Percentiles rank a stretch among this genome's conserved stretches.
These are phyloP conservation scores for Sporothrix humicola DNA, from an alignment of 2,329 filamentous ascomycete species.

Conservation along the genomic window DNA sequence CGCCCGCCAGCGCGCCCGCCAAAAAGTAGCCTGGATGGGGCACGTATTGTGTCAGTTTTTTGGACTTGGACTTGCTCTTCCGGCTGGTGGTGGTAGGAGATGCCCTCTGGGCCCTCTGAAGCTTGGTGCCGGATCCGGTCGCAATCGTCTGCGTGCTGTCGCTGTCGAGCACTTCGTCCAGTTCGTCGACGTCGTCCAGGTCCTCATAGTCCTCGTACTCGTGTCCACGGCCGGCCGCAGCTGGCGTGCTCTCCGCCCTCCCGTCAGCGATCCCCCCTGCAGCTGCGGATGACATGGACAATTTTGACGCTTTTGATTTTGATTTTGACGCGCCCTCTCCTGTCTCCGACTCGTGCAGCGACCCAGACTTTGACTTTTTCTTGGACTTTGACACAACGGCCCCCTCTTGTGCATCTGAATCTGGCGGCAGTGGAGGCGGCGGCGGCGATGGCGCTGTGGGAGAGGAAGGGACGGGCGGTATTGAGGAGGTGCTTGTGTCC, in stretches of 20 bases:
- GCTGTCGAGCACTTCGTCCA: slow-evolving; percentile 24
- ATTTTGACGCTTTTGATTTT: background rate
- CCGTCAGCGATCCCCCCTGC: background rate
- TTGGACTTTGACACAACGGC: background rate
- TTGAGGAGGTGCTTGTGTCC: no score
- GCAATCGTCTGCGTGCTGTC: background rate
- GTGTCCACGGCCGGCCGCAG: slow-evolving; percentile 16
- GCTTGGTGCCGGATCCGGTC: slow-evolving; percentile 30
- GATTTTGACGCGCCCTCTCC: background rate
- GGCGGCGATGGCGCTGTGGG: slow-evolving; percentile 28
- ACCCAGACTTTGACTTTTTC: background rate
- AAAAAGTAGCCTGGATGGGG: slow-evolving; percentile 96
- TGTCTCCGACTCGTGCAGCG: slow-evolving; percentile 26
- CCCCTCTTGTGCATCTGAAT: slow-evolving; percentile 21
- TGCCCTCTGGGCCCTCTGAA: slow-evolving; percentile 25
- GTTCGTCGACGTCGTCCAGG: slow-evolving; percentile 24
- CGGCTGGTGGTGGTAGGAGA: background rate
- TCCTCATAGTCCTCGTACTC: slow-evolving; percentile 27
- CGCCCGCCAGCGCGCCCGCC: slow-evolving; percentile 92
- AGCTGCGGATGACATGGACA: slow-evolving; percentile 19
- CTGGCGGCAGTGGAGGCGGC: slow-evolving; percentile 35
- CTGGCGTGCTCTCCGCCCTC: background rate
- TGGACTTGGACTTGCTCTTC: slow-evolving; percentile 16
- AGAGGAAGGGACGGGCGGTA: slow-evolving; percentile 26
- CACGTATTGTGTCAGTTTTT: slow-evolving; percentile 69